Percentiles rank a stretch among this genome's conserved stretches.
Conservation (phyloP, 805 yeast species). For the Ascoidea asiatica region DNA sequence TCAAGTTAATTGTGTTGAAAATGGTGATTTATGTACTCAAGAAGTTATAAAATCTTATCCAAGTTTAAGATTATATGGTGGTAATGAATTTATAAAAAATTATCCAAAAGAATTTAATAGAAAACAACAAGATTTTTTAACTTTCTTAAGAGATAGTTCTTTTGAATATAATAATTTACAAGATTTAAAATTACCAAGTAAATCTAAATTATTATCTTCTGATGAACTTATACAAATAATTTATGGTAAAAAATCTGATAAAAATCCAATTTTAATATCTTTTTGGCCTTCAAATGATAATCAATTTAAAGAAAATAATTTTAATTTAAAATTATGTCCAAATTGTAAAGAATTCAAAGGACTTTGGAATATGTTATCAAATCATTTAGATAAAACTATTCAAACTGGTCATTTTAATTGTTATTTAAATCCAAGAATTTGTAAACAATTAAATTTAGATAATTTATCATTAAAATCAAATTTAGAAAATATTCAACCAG, state of each 20-base stretch:
- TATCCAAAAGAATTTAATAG: constrained; percentile 37
- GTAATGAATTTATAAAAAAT: constrained; percentile 23
- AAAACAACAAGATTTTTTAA: constrained; percentile 32
- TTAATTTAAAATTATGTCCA: constrained; percentile 26
- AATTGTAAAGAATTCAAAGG: constrained; percentile 38
- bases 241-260: constrained; percentile 28
- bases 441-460: constrained; percentile 35
- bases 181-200: constrained; percentile 24
- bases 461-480: constrained; percentile 15
- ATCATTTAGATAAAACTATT: constrained; percentile 29
- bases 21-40: constrained; percentile 73
- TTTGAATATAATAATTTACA: constrained; percentile 28
- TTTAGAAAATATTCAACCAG: constrained; percentile 21
- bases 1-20: constrained; percentile 76
- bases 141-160: constrained; percentile 41
- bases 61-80: constrained; percentile 43
- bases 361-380: constrained; percentile 45
- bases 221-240: constrained; percentile 32
- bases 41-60: constrained; percentile 64
- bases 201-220: constrained; percentile 25
- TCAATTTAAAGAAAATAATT: constrained; percentile 19
- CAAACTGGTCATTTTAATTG: constrained; percentile 51
- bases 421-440: constrained; percentile 31
- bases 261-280: constrained; percentile 41
- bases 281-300: constrained; percentile 50